Evolutionary conservation across 352 stramenopile species (phyloP), one percentile per base, ranked within the genome.

Genomic region (Elongisporangium undulatum): DNA sequence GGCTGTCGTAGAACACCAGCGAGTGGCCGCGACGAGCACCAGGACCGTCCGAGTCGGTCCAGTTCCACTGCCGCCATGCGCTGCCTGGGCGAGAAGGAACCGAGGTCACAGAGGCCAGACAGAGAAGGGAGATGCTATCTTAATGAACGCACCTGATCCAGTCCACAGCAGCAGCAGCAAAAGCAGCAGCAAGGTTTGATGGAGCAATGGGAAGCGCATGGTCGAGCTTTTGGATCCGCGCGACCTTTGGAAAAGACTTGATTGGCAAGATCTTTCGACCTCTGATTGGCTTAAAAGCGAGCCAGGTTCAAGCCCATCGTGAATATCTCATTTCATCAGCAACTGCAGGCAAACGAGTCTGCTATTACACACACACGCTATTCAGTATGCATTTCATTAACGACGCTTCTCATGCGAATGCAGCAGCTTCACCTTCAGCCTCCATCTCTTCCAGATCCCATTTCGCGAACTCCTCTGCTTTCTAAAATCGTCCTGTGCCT

Each of bases 11-110:
- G 51, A 97, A 69, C n/a, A 87, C 76, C 4, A 98, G 63, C 6
- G 90, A 95, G 65, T 98, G 92, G 5, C 94, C 91, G 52, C 84
- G 71, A 19, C 94, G 74, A 34, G 75, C 80, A 17, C 76, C 75
- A 0, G 94, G 94, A 5, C 87, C 90, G 5, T 65, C 51, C 24
- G 71, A 79, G 24, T 52, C 59, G 1, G 62, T 53, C 74, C 84
- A 97, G 17, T 79, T 85, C 92, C 92, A 98, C 68, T 96, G 68
- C 26, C 88, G 76, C 92, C 90, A 98, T 13, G 68, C 81, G 1
- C 51, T 7, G 6, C 19, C 49, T 41, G 29, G 22, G 3, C 4
- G n/a, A n/a, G n/a, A n/a, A 19, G 3, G 49, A 53, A 10, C 19
- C n/a, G 22, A 12, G 7, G 15, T 22, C 22, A 53, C 6, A 2